Percentiles rank a stretch among this genome's conserved stretches.
Evolutionary conservation across 306 rosid species (phyloP).

Genomic region (Morella rubra): DNA sequence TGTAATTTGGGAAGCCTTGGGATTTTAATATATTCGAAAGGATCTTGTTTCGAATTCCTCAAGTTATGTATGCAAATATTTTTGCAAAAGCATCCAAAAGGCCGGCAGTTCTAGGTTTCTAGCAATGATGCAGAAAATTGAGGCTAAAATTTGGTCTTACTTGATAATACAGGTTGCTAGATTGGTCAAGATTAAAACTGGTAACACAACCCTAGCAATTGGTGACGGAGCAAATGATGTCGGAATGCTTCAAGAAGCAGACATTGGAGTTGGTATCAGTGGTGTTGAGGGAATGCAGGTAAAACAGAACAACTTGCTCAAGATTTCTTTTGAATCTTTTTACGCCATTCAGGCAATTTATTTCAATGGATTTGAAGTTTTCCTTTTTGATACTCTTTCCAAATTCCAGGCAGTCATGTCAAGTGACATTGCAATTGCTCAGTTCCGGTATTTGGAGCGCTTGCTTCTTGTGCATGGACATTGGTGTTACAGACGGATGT

Average conservation of each 20-base stretch:
- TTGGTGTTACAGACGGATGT: slow-evolving; percentile 98
- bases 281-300: slow-evolving; percentile 99
- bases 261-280: slow-evolving; percentile 92
- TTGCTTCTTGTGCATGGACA: slow-evolving; percentile 97
- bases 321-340: background rate
- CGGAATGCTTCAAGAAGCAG: slow-evolving; percentile 99
- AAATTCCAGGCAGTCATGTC: slow-evolving; percentile 91
- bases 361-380: slow-evolving; percentile 12
- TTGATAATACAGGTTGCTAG: slow-evolving; percentile 65
- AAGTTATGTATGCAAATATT: too few relatives aligned
- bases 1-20: background rate
- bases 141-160: background rate
- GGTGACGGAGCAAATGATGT: slow-evolving; percentile 99
- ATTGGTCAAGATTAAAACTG: slow-evolving; percentile 69
- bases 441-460: slow-evolving; percentile 86
- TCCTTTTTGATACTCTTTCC: slow-evolving; percentile 13
- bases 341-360: slow-evolving; percentile 7
- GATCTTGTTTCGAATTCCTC: background rate
- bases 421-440: slow-evolving; percentile 95
- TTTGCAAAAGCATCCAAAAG: background rate
- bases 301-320: slow-evolving; percentile 25
- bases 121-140: background rate
- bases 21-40: background rate
- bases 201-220: slow-evolving; percentile 81
- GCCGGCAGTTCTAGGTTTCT: background rate